Conservation (phyloP, 495 filamentous ascomycete genomes). For the Penicillium coprophilum region DNA sequence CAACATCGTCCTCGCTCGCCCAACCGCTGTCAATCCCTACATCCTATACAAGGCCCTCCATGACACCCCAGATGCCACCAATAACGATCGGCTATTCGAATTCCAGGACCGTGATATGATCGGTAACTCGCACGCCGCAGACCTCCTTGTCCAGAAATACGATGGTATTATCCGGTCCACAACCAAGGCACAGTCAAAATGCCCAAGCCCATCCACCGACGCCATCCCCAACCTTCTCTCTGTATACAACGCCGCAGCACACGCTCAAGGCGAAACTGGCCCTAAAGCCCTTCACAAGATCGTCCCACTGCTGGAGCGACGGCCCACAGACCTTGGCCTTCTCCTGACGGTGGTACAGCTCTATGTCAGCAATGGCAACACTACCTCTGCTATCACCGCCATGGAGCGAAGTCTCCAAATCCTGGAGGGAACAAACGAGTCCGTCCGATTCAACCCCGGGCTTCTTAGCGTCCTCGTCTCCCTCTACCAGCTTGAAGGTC, state of each 20-base stretch:
- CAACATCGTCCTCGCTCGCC: conserved; percentile 65
- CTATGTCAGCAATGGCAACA: conserved; percentile 73
- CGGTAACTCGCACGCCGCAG: conserved; percentile 67
- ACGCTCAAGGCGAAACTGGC: conserved; percentile 60
- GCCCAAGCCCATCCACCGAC: conserved; percentile 55
- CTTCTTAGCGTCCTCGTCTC: conserved; percentile 80
- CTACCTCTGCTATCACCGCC: conserved; percentile 68
- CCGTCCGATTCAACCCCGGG: conserved; percentile 80
- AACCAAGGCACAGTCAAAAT: conserved; percentile 53
- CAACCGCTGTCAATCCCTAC: conserved; percentile 69
- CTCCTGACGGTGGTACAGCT: conserved; percentile 82
- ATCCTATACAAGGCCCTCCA: conserved; percentile 67
- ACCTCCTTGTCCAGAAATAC: conserved; percentile 79
- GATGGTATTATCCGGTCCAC: conserved; percentile 69
- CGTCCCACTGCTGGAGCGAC: conserved; percentile 68
- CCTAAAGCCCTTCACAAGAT: conserved; percentile 72
- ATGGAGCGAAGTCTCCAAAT: conserved; percentile 72
- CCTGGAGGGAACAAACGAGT: conserved; percentile 68
- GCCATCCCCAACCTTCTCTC: conserved; percentile 62
- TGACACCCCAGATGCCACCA: conserved; percentile 53
- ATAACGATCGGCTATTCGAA: conserved; percentile 71
- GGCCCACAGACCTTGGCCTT: conserved; percentile 81
- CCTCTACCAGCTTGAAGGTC: conserved; percentile 75
- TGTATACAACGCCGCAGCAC: conserved; percentile 78
- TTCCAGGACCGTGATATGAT: conserved; percentile 69